These are phyloP conservation scores for Parascedosporium putredinis DNA, from an alignment of 2,329 filamentous ascomycete genomes.

Conservation along the genomic window DNA sequence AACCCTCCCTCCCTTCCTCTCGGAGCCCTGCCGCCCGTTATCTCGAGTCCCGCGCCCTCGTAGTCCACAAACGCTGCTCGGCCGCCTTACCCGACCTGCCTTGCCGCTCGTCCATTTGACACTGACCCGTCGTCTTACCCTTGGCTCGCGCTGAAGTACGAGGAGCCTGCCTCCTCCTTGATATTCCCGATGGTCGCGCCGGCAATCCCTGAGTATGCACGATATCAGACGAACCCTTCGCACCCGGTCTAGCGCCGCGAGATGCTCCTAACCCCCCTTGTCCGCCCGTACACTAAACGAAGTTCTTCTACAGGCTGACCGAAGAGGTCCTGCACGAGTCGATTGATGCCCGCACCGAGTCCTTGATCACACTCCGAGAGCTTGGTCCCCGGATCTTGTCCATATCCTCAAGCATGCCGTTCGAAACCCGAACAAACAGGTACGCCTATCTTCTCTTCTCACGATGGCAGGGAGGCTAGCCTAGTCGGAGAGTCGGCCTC, in stretches of 20 bases:
- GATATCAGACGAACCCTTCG: conserved; percentile 8
- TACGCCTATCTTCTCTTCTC: conserved; percentile 17
- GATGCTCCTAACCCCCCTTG: not conserved
- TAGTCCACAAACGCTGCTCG: too few species aligned
- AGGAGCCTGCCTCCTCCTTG: conserved; percentile 7
- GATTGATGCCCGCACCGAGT: conserved; percentile 86
- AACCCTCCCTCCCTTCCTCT: too few species aligned
- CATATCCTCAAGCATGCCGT: conserved; percentile 74
- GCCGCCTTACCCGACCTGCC: too few species aligned
- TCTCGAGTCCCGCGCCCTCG: too few species aligned
- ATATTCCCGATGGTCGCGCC: conserved; percentile 55
- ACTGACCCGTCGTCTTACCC: not conserved
- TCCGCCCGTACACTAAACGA: conserved; percentile 11
- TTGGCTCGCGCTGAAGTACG: not conserved
- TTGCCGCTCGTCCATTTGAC: not conserved
- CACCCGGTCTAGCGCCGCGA: conserved; percentile 10
- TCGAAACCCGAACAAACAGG: conserved; percentile 47
- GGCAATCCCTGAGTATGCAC: conserved; percentile 58
- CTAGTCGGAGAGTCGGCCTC: too few species aligned
- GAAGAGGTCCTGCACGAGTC: conserved; percentile 89
- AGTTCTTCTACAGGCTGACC: conserved; percentile 55
- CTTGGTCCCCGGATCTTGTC: conserved; percentile 92
- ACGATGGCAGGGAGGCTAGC: not conserved
- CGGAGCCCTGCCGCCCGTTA: too few species aligned
- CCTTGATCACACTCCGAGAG: conserved; percentile 75